Evolutionary conservation across 768 basidiomycete genomes (phyloP).

Genomic region (Suillus sp.): DNA sequence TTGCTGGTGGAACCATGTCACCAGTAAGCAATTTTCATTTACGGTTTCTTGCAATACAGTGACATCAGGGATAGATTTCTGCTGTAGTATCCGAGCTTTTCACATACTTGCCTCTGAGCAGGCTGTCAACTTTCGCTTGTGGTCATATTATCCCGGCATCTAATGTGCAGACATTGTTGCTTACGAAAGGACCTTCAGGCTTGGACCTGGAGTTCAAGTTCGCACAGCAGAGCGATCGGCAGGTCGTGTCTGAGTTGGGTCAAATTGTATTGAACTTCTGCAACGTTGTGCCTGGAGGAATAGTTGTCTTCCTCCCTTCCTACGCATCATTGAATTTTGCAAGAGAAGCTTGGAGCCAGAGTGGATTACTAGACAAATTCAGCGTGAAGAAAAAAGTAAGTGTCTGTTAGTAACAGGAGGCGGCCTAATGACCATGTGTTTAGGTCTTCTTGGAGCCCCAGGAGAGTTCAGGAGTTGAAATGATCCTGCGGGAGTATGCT

Average conservation of each 20-base stretch:
- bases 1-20: constrained; percentile 98
- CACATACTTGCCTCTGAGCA: constrained; percentile 56
- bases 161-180: constrained; percentile 75
- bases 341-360: constrained; percentile 64
- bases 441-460: constrained; percentile 92
- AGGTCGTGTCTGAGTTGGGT: constrained; percentile 79
- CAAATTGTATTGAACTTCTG: constrained; percentile 80
- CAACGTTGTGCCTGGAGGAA: constrained; percentile 77
- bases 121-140: constrained; percentile 83
- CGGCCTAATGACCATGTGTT: background rate
- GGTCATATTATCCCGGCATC: constrained; percentile 86
- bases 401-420: background rate
- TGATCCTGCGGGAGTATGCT: constrained; percentile 72
- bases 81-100: constrained; percentile 86
- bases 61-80: constrained; percentile 61
- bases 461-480: constrained; percentile 69
- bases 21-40: constrained; percentile 57
- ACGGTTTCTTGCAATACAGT: constrained; percentile 10
- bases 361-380: constrained; percentile 63
- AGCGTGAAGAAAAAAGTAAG: constrained; percentile 72
- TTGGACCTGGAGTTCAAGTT: constrained; percentile 81
- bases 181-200: constrained; percentile 76
- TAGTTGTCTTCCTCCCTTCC: constrained; percentile 94
- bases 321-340: constrained; percentile 78
- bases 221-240: constrained; percentile 64